Conservation (phyloP, 164 flowering plant genomes). For the Umbellularia californica region DNA sequence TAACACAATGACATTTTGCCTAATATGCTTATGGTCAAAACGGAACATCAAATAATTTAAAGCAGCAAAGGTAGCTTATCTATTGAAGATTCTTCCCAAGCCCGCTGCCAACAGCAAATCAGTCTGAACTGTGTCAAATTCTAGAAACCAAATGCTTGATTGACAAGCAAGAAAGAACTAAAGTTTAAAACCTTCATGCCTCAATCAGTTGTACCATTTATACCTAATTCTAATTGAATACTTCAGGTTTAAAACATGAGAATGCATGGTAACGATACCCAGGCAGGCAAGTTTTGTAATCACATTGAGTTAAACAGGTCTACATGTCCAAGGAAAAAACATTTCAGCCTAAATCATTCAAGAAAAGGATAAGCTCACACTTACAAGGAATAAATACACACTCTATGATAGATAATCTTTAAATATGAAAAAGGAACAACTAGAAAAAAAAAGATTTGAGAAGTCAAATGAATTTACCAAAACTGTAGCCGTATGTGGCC, state of each 20-base stretch:
- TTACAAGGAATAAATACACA: not conserved
- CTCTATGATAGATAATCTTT: not conserved
- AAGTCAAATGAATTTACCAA: constrained; percentile 22
- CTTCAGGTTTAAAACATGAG: not conserved
- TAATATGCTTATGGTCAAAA: no score
- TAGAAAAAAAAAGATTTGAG: not conserved
- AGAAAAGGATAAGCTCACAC: no score
- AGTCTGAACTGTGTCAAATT: not conserved
- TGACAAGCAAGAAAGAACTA: no score
- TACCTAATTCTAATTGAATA: not conserved
- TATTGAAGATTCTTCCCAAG: not conserved
- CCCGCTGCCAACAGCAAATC: not conserved
- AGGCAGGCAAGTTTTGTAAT: not conserved
- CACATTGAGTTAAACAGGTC: not conserved
- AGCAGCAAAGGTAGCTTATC: not conserved
- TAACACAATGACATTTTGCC: no score
- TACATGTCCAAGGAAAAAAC: not conserved
- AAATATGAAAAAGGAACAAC: not conserved
- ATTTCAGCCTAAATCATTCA: not conserved
- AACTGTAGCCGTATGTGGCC: constrained; percentile 45
- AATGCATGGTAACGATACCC: not conserved
- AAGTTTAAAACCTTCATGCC: not conserved
- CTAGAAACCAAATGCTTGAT: not conserved
- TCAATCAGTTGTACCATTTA: not conserved
- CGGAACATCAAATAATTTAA: not conserved